Conservation (phyloP, 129 eudicot species). For the Smallanthus sonchifolius region DNA sequence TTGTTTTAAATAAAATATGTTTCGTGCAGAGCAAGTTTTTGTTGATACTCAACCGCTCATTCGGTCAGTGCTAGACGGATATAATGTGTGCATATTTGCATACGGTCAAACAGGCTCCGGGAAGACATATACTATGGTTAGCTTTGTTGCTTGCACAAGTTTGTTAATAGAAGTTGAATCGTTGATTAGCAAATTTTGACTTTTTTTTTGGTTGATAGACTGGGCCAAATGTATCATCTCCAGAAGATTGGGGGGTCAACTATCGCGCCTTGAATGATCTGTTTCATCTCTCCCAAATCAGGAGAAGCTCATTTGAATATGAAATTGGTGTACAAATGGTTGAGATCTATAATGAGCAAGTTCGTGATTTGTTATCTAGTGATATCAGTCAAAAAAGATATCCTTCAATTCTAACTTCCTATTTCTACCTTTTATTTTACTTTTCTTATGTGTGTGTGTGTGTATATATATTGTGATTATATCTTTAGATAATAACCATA, state of each 20-base stretch:
- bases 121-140: slow-evolving; percentile 90
- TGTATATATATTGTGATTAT: not conserved
- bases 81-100: slow-evolving; percentile 85
- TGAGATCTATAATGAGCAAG: slow-evolving; percentile 87
- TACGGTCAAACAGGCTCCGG: slow-evolving; percentile 97
- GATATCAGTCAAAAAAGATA: slow-evolving; percentile 58
- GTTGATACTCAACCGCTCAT: slow-evolving; percentile 81
- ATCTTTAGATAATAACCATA: not conserved
- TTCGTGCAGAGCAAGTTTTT: slow-evolving; percentile 71
- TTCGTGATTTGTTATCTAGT: slow-evolving; percentile 65
- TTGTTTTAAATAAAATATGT: slow-evolving; percentile 8
- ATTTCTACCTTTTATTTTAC: not conserved
- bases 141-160: not conserved
- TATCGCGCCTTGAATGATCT: slow-evolving; percentile 84
- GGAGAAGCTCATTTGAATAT: slow-evolving; percentile 58
- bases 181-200: not conserved
- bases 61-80: slow-evolving; percentile 87
- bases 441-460: not conserved
- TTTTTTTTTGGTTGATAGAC: slow-evolving; percentile 34
- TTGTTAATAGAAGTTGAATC: not conserved
- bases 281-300: slow-evolving; percentile 66
- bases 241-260: slow-evolving; percentile 84
- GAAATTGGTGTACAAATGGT: slow-evolving; percentile 92
- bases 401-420: slow-evolving; percentile 47
- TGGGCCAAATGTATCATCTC: slow-evolving; percentile 64